A percentile compares a stretch with the other conserved stretches of the same genome.
These are phyloP conservation scores for Aspergillus brasiliensis DNA, from an alignment of 2,329 filamentous ascomycete species.

Conservation along the genomic window DNA sequence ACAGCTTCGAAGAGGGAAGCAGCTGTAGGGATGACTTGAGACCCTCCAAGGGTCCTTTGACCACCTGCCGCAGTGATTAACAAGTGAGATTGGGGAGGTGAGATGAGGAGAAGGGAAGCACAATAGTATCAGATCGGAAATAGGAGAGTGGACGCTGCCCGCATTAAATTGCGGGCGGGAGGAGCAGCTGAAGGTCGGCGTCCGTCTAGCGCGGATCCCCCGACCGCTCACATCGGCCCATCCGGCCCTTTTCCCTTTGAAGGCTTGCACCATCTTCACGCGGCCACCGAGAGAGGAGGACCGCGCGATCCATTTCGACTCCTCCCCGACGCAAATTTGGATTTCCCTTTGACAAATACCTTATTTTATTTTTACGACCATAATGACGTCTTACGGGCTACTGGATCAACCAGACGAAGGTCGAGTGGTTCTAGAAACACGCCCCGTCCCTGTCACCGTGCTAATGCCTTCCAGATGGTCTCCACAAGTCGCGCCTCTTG, in stretches of 20 bases:
- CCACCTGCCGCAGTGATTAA: not conserved
- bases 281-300: slow-evolving; percentile 16
- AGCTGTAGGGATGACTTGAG: not conserved
- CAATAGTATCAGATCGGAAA: not conserved
- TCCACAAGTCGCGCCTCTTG: slow-evolving; percentile 84
- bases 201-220: slow-evolving; percentile 21
- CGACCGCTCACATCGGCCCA: slow-evolving; percentile 22
- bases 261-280: slow-evolving; percentile 2
- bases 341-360: not conserved
- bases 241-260: slow-evolving; percentile 7
- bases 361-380: slow-evolving; percentile 1
- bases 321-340: not conserved
- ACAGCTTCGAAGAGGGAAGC: not conserved
- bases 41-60: not conserved
- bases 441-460: slow-evolving; percentile 10
- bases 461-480: slow-evolving; percentile 60
- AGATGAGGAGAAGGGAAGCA: not conserved
- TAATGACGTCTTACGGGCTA: slow-evolving; percentile 64
- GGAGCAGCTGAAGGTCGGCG: slow-evolving; percentile 3
- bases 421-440: slow-evolving; percentile 21
- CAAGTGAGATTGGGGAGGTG: not conserved
- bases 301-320: not conserved
- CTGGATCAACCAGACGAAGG: slow-evolving; percentile 69
- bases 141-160: slow-evolving; percentile 1
- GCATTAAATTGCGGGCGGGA: slow-evolving; percentile 3